Base-by-base conservation (phyloP, 208 protist genomes). In the Leishmania turanica region DNA sequence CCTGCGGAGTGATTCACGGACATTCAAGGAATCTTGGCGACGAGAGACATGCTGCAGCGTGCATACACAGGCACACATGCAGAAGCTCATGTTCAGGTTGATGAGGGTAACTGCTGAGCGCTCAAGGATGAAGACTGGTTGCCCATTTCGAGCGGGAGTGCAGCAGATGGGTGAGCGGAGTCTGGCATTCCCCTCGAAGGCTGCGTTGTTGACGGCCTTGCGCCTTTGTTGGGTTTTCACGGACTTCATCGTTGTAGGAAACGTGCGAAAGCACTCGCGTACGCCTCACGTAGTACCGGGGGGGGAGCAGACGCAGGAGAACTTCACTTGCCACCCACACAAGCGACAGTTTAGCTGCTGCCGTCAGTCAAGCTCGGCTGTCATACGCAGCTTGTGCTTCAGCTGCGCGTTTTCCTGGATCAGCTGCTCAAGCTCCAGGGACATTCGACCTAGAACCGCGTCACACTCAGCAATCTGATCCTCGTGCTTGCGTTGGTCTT, bases 321-420 rank as follows among this genome's bases (percentile, higher is more conserved):
- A 9, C 9, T 21, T 37, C 45, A 21, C 42, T 54, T 73, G 3
- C 42, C 9, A 27, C 9, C 1, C 51, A 62, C 53, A 76, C 13
- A 40, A 62, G 15, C 58, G 34, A 24, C 15, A 42, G 11, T 24
- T 45, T 15, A 0, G 31, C 34, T 73, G 45, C 42, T 45, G 40
- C 37, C 7, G 19, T 77, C 74, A 77, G 1, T 62, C 62, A n/a
- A 17, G 27, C 37, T 75, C 45, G 19, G 79, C 21, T 53, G 58
- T 27, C 2, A 42, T 31, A 15, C 78, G 78, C 40, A 91, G 37
- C 37, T 84, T 83, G 37, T 87, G 80, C 76, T 91, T 93, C 34
- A 96, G 77, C 31, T 87, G 84, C 27, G 87, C 89, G 77, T 96
- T 96, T 78, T 95, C 91, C 1, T 71, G 73, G 17, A 96, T 91